Conservation (phyloP, 2,329 filamentous ascomycete genomes). For the Aquanectria penicillioides region DNA sequence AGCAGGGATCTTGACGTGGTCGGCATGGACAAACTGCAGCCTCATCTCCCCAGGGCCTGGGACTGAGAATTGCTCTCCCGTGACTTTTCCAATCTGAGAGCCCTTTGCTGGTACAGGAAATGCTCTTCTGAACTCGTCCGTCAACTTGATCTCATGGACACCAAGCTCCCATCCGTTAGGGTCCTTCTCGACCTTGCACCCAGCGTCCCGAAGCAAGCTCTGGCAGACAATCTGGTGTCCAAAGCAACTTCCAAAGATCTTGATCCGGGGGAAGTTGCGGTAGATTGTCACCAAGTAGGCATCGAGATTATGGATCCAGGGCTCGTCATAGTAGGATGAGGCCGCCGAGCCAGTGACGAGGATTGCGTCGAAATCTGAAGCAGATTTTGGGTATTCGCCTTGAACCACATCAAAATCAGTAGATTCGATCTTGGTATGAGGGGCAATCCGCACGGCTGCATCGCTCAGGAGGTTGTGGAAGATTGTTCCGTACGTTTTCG, state of each 20-base stretch:
- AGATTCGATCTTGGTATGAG: constrained; percentile 33
- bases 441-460: constrained; percentile 24
- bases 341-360: constrained; percentile 51
- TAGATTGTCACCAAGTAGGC: constrained; percentile 43
- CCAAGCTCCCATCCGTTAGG: constrained; percentile 45
- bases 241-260: constrained; percentile 56
- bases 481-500: constrained; percentile 30
- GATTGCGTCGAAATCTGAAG: constrained; percentile 47
- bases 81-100: neutral
- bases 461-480: constrained; percentile 32
- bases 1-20: constrained; percentile 38
- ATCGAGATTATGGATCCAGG: constrained; percentile 35
- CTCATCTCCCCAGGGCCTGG: constrained; percentile 33
- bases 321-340: constrained; percentile 44
- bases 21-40: constrained; percentile 51
- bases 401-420: constrained; percentile 48
- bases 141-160: constrained; percentile 41
- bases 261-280: constrained; percentile 38
- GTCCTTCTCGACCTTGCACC: constrained; percentile 40
- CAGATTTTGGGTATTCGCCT: constrained; percentile 46
- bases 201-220: constrained; percentile 45
- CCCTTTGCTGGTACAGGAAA: too few relatives aligned
- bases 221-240: constrained; percentile 54
- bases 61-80: too few relatives aligned
- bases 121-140: constrained; percentile 30